Percentiles rank a stretch among this genome's conserved stretches.
These are phyloP conservation scores for Epichloe brachyelytri DNA, from an alignment of 2,329 filamentous ascomycete species.

Conservation along the genomic window DNA sequence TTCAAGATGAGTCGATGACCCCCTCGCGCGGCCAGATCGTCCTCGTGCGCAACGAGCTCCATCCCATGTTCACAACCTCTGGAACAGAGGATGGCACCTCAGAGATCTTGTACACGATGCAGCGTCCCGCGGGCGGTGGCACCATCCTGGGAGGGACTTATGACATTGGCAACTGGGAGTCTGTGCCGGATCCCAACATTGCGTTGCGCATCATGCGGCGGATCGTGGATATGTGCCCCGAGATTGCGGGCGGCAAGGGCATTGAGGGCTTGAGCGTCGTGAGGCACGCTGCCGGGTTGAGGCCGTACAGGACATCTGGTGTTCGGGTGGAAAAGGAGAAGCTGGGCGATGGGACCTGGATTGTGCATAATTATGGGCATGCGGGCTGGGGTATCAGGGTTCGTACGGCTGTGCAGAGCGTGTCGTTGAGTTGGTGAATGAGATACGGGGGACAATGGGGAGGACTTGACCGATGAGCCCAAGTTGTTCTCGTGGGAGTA, in stretches of 20 bases:
- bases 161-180: slow-evolving; percentile 67
- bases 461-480: slow-evolving; percentile 15
- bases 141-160: slow-evolving; percentile 81
- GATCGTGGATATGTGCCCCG: slow-evolving; percentile 50
- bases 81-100: slow-evolving; percentile 61
- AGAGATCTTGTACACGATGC: slow-evolving; percentile 73
- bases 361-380: slow-evolving; percentile 77
- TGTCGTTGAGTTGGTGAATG: slow-evolving; percentile 53
- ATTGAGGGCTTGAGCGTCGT: slow-evolving; percentile 63
- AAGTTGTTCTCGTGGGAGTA: slow-evolving; percentile 17
- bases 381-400: slow-evolving; percentile 60
- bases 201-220: slow-evolving; percentile 75
- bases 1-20: slow-evolving; percentile 58
- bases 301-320: slow-evolving; percentile 62
- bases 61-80: slow-evolving; percentile 55
- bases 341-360: slow-evolving; percentile 39
- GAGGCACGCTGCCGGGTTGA: slow-evolving; percentile 68
- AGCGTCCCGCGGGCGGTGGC: slow-evolving; percentile 64
- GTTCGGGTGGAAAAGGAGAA: slow-evolving; percentile 54
- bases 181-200: slow-evolving; percentile 64
- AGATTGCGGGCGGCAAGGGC: slow-evolving; percentile 50
- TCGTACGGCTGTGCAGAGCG: slow-evolving; percentile 58
- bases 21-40: slow-evolving; percentile 77
- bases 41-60: slow-evolving; percentile 65
- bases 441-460: slow-evolving; percentile 31